phyloP scores from a whole-genome alignment of 257 asterid species.

The Leptodermis oblonga region DNA sequence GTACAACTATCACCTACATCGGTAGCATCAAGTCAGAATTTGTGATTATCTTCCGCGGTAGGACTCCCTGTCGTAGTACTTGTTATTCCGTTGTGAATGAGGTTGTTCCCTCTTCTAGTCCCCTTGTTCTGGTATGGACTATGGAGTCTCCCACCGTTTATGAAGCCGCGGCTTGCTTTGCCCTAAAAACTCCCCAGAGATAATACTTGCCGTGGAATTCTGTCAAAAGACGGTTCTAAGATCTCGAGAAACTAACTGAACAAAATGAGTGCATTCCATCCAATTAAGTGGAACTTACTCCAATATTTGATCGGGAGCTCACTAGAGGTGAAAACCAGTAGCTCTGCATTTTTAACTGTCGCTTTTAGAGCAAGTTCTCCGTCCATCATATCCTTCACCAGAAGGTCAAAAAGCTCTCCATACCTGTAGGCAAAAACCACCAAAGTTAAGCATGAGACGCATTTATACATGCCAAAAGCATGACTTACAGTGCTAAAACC shows the following conservation, averaged over 20 bases:
- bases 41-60: neutral
- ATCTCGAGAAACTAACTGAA: neutral
- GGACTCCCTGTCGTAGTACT: neutral
- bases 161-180: slow-evolving; percentile 22
- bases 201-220: slow-evolving; percentile 55
- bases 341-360: slow-evolving; percentile 56
- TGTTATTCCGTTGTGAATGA: too few relatives aligned
- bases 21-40: neutral
- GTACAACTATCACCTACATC: neutral
- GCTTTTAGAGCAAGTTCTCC: slow-evolving; percentile 62
- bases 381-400: slow-evolving; percentile 51
- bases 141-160: neutral
- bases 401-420: slow-evolving; percentile 38
- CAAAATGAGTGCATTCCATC: neutral
- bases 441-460: neutral
- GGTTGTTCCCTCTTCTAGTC: too few relatives aligned
- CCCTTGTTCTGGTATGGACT: neutral
- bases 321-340: slow-evolving; percentile 64
- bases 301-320: slow-evolving; percentile 59
- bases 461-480: slow-evolving; percentile 2
- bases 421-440: slow-evolving; percentile 27
- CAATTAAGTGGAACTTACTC: slow-evolving; percentile 46
- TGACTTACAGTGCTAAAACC: neutral
- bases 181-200: slow-evolving; percentile 82
- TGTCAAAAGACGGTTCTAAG: slow-evolving; percentile 26